A percentile compares a stretch with the other conserved stretches of the same genome.
Conservation (phyloP, 148 eudicot species). For the Vaccinium corymbosum region DNA sequence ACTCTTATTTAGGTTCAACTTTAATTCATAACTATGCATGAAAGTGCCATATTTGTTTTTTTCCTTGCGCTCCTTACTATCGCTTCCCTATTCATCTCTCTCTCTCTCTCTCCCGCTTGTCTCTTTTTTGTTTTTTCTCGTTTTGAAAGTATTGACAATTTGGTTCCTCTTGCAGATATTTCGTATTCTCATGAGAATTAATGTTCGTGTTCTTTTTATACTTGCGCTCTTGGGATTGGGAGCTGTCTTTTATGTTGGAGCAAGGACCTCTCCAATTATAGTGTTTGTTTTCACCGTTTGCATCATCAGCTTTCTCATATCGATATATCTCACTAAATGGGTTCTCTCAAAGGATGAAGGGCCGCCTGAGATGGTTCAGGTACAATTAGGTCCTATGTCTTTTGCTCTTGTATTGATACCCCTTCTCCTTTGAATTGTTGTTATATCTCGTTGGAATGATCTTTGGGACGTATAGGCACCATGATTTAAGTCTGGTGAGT, state of each 20-base stretch:
- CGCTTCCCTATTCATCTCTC: neutral
- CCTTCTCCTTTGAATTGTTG: neutral
- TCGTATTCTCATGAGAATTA: conserved; percentile 75
- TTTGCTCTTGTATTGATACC: neutral
- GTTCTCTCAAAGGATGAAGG: conserved; percentile 96
- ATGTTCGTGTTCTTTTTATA: conserved; percentile 67
- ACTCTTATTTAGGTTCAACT: neutral
- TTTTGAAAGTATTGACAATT: conserved; percentile 21
- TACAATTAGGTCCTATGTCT: conserved; percentile 24
- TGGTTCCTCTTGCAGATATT: conserved; percentile 57
- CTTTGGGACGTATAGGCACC: neutral
- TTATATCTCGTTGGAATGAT: neutral
- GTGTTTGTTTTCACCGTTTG: conserved; percentile 85
- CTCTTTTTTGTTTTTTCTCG: neutral
- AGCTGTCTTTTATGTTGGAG: conserved; percentile 79
- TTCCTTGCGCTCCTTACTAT: conserved; percentile 2
- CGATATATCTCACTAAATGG: conserved; percentile 88
- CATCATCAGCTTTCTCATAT: conserved; percentile 75
- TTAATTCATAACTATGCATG: neutral
- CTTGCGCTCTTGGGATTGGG: conserved; percentile 75
- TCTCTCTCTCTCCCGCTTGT: neutral
- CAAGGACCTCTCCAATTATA: conserved; percentile 83
- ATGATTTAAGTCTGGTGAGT: neutral
- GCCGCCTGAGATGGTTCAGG: conserved; percentile 97
- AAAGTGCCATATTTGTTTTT: neutral